These are phyloP conservation scores for Globisporangium radiosum DNA, from an alignment of 352 stramenopile species.

Conservation along the genomic window DNA sequence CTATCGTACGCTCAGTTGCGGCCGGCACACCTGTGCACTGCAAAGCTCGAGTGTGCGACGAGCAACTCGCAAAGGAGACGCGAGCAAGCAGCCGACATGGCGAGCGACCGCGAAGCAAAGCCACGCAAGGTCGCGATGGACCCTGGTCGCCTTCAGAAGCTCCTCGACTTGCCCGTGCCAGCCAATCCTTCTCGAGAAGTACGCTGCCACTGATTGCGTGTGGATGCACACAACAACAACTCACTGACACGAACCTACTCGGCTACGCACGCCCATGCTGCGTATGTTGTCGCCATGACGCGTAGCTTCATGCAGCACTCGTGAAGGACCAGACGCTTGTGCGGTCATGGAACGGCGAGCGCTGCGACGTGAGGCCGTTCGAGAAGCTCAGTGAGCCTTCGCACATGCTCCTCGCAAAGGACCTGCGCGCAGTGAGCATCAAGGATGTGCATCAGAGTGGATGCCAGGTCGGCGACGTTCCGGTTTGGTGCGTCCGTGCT, in stretches of 20 bases:
- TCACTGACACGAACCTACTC: not conserved
- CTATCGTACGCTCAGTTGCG: too few species aligned
- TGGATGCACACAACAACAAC: not conserved
- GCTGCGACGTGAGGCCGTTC: conserved; percentile 44
- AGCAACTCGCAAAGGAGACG: too few species aligned
- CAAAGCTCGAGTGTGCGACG: too few species aligned
- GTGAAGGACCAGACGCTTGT: conserved; percentile 32
- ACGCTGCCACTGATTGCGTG: not conserved
- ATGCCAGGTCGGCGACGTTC: conserved; percentile 9
- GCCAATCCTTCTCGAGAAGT: conserved; percentile 30
- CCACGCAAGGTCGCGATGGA: conserved; percentile 37
- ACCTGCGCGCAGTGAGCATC: conserved; percentile 25
- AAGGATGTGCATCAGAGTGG: conserved; percentile 17
- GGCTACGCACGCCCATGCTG: not conserved
- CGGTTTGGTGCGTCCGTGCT: conserved; percentile 5
- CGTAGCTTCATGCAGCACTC: conserved; percentile 24
- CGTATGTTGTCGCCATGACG: not conserved
- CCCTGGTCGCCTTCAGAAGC: conserved; percentile 43
- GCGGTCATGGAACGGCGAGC: conserved; percentile 54
- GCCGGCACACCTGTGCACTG: too few species aligned
- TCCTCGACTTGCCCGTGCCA: conserved; percentile 49
- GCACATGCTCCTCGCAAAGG: conserved; percentile 26
- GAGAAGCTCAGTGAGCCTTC: conserved; percentile 28
- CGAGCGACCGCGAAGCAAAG: conserved; percentile 14
- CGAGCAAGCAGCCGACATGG: conserved; percentile 3